These are phyloP conservation scores for Holtermannia corniformis DNA, from an alignment of 768 basidiomycete genomes.

Conservation along the genomic window DNA sequence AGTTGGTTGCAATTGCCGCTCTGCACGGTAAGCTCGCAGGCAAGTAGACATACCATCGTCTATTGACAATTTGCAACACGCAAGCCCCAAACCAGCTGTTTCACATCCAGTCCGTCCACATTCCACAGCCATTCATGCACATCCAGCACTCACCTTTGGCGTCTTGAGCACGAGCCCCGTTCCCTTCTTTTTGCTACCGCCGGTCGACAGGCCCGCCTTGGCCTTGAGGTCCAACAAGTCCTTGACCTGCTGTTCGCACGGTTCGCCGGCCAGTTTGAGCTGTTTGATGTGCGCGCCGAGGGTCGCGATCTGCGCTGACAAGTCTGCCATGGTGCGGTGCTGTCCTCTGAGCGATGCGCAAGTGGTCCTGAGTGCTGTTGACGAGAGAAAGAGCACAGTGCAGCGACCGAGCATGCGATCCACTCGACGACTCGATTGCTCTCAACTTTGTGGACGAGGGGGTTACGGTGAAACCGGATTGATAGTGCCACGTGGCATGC, in stretches of 20 bases:
- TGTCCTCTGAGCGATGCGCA: not conserved
- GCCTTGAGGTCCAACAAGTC: conserved; percentile 41
- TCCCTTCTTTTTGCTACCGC: conserved; percentile 44
- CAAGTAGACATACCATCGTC: too few relatives aligned
- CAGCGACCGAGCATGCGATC: conserved; percentile 2
- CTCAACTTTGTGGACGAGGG: too few relatives aligned
- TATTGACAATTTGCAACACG: too few relatives aligned
- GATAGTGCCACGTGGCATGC: too few relatives aligned
- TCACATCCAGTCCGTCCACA: not conserved
- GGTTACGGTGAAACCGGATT: too few relatives aligned
- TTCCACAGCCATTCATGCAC: not conserved
- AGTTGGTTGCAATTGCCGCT: too few relatives aligned
- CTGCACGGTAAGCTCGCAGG: too few relatives aligned
- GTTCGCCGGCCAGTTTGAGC: conserved; percentile 30
- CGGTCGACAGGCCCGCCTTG: conserved; percentile 48
- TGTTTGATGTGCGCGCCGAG: conserved; percentile 30
- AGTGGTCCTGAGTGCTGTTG: not conserved
- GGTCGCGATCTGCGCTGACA: conserved; percentile 23
- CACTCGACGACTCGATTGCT: too few relatives aligned
- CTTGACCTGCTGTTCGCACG: conserved; percentile 30
- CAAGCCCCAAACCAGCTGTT: too few relatives aligned
- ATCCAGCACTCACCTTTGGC: conserved; percentile 61
- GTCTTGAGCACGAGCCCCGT: conserved; percentile 70
- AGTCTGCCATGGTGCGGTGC: conserved; percentile 7
- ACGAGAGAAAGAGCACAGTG: too few relatives aligned